Evolutionary conservation across 1,284 basidiomycete genomes (phyloP).

Genomic region (Naganishia sp.): DNA sequence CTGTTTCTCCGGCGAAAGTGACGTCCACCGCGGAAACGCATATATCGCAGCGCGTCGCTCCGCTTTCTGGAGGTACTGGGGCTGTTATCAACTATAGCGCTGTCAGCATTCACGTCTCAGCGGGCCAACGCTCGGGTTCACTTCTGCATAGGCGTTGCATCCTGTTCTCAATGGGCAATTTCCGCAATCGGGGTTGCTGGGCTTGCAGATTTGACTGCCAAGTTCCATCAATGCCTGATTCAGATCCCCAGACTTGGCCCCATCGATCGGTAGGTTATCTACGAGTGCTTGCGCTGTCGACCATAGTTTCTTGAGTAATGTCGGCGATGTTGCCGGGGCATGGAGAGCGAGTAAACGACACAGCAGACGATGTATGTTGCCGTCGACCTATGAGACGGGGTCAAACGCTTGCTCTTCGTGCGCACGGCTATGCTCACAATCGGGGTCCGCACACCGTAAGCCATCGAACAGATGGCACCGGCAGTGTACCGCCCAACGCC

Average conservation of each 20-base stretch:
- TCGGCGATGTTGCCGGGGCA: slow-evolving; percentile 74
- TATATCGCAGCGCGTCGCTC: slow-evolving; percentile 71
- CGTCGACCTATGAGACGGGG: slow-evolving; percentile 67
- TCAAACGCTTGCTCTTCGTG: slow-evolving; percentile 1
- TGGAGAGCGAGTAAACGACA: slow-evolving; percentile 79
- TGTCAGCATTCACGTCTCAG: too few relatives aligned
- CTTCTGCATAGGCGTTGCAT: slow-evolving; percentile 67
- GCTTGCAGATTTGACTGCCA: slow-evolving; percentile 86
- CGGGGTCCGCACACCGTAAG: slow-evolving; percentile 77
- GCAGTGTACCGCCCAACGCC: slow-evolving; percentile 88
- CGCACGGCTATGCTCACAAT: slow-evolving; percentile 62
- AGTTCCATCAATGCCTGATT: slow-evolving; percentile 69
- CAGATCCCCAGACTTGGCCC: slow-evolving; percentile 66
- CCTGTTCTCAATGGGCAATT: slow-evolving; percentile 68
- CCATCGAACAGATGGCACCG: slow-evolving; percentile 84
- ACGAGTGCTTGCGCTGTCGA: slow-evolving; percentile 71
- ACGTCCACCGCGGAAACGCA: slow-evolving; percentile 64
- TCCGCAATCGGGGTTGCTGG: slow-evolving; percentile 71
- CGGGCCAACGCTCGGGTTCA: slow-evolving; percentile 29
- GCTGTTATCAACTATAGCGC: slow-evolving; percentile 34
- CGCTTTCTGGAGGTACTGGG: slow-evolving; percentile 47
- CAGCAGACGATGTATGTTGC: slow-evolving; percentile 82
- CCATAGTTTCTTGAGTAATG: slow-evolving; percentile 80
- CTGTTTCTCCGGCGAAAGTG: slow-evolving; percentile 41
- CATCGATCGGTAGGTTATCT: slow-evolving; percentile 50